Percentiles rank a stretch among this genome's conserved stretches.
These are phyloP conservation scores for Apophysomyces sp. DNA, from an alignment of 371 early-diverging fungal genomes.

Conservation along the genomic window DNA sequence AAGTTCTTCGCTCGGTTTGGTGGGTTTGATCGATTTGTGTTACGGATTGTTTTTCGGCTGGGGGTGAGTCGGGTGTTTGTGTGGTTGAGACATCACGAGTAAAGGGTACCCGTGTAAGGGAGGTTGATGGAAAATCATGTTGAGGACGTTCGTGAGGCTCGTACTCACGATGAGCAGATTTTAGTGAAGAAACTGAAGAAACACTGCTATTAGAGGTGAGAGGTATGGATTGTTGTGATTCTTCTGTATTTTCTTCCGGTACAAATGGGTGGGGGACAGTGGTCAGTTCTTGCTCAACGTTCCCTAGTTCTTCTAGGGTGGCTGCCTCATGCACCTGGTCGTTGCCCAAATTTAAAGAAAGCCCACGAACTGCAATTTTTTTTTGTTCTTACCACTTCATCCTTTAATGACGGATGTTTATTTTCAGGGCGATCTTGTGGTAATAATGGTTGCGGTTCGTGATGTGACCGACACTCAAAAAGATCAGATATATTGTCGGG, in stretches of 20 bases:
- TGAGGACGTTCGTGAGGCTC: background rate
- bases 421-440: background rate
- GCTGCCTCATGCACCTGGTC: background rate
- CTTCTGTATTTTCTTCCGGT: background rate
- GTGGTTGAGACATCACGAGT: background rate
- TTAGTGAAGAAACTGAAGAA: background rate
- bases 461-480: too few relatives aligned
- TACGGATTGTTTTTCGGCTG: too few relatives aligned
- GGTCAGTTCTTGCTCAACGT: background rate
- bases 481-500: too few relatives aligned
- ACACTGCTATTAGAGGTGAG: background rate
- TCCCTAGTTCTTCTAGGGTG: background rate
- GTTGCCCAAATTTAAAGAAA: background rate
- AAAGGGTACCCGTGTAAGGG: background rate
- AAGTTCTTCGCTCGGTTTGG: conserved; percentile 1
- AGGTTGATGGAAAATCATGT: background rate
- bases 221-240: too few relatives aligned
- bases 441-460: background rate
- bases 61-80: background rate
- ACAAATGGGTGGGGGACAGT: background rate
- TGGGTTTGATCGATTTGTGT: background rate
- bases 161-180: background rate
- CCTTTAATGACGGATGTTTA: background rate
- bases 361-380: background rate
- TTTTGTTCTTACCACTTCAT: background rate